phyloP scores from a whole-genome alignment of 1,284 basidiomycete species.

The Trichosporon faecale region DNA sequence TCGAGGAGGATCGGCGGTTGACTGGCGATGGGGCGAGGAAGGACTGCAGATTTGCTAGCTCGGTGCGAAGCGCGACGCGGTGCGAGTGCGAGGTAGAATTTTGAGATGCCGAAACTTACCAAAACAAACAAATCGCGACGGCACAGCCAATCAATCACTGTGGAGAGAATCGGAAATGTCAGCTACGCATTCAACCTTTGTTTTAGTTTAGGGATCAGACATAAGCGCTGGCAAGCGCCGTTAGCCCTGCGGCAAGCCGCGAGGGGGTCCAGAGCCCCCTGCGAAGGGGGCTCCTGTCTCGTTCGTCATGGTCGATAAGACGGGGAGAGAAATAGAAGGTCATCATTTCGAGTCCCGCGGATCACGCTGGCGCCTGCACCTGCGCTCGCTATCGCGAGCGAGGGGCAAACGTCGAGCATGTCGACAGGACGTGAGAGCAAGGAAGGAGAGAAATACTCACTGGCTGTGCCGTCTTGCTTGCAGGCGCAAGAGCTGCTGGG shows the following conservation, averaged over 20 bases:
- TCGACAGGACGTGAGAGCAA: slow-evolving; percentile 11
- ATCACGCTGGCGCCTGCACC: background rate
- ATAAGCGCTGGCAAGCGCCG: slow-evolving; percentile 55
- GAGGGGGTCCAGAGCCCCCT: slow-evolving; percentile 47
- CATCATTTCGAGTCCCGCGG: slow-evolving; percentile 35
- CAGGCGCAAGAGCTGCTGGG: background rate
- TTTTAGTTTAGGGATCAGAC: slow-evolving; percentile 43
- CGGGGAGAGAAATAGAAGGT: slow-evolving; percentile 55
- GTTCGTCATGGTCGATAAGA: slow-evolving; percentile 55
- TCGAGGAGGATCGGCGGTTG: background rate
- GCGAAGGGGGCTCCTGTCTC: slow-evolving; percentile 53
- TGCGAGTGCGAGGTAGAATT: slow-evolving; percentile 4
- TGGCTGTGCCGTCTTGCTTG: background rate
- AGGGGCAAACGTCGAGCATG: background rate
- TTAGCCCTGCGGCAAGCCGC: slow-evolving; percentile 40
- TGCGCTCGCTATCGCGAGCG: background rate
- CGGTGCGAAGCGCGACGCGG: background rate
- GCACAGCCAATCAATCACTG: background rate
- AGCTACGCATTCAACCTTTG: slow-evolving; percentile 8
- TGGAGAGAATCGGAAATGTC: slow-evolving; percentile 12
- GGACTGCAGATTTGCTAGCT: background rate
- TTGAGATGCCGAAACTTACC: slow-evolving; percentile 14
- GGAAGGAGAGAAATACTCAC: slow-evolving; percentile 20
- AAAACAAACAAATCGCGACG: background rate
- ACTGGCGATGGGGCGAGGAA: background rate